Conservation (phyloP, 352 stramenopile species). For the Phytophthora tubulina region DNA sequence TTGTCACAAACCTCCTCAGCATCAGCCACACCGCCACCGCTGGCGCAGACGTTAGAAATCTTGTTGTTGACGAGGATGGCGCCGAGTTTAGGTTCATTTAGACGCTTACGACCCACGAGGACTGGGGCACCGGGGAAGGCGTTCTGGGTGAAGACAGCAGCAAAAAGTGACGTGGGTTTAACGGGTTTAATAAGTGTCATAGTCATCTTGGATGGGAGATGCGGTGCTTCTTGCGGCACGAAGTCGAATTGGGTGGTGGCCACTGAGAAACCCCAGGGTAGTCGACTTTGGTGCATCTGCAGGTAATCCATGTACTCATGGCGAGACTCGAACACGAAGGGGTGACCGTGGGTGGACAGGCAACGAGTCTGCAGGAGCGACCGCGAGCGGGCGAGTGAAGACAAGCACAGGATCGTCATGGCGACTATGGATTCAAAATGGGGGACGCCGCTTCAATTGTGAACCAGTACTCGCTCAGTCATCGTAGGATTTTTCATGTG, state of each 20-base stretch:
- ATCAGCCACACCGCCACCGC: conserved; percentile 92
- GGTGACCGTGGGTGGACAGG: conserved; percentile 54
- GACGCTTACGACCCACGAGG: conserved; percentile 90
- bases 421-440: neutral
- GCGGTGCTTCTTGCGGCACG: conserved; percentile 80
- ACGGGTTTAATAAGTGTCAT: conserved; percentile 89
- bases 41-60: conserved; percentile 98
- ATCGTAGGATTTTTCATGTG: conserved; percentile 3
- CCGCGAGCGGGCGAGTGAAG: conserved; percentile 29
- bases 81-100: conserved; percentile 92
- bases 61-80: conserved; percentile 99
- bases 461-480: neutral
- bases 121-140: conserved; percentile 92
- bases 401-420: conserved; percentile 46
- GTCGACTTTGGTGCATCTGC: conserved; percentile 72
- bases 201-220: conserved; percentile 87
- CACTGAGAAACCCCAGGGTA: conserved; percentile 89
- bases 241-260: conserved; percentile 89
- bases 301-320: conserved; percentile 89
- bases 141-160: conserved; percentile 93
- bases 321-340: conserved; percentile 85
- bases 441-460: conserved; percentile 21
- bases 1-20: conserved; percentile 94
- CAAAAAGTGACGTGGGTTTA: conserved; percentile 87
- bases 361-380: conserved; percentile 39